Evolutionary conservation across 2,329 filamentous ascomycete genomes (phyloP).

Genomic region (Corynespora cassiicola): DNA sequence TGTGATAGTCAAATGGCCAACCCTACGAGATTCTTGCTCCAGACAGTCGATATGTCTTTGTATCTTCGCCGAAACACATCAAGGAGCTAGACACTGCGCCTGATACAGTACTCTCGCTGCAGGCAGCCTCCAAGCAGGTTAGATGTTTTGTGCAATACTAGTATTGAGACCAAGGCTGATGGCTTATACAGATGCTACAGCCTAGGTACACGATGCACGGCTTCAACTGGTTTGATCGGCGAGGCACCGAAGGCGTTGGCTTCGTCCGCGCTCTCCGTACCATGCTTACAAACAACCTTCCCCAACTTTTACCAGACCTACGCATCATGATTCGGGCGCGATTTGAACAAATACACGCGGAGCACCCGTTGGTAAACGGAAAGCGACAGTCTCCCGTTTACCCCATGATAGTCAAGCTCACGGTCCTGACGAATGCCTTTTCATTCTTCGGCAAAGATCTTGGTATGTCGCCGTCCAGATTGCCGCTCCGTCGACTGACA

Average conservation of each 20-base stretch:
- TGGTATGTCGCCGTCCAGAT: conserved; percentile 4
- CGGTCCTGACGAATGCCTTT: conserved; percentile 19
- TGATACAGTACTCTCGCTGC: conserved; percentile 19
- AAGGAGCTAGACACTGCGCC: conserved; percentile 22
- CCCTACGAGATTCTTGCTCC: conserved; percentile 20
- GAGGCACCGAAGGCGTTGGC: conserved; percentile 23
- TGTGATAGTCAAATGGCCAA: conserved; percentile 10
- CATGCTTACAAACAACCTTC: conserved; percentile 15
- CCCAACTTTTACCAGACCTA: conserved; percentile 4
- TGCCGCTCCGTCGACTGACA: not conserved
- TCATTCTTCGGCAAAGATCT: conserved; percentile 24
- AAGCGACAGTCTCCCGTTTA: conserved; percentile 5
- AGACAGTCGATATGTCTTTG: conserved; percentile 20
- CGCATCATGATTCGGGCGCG: conserved; percentile 3
- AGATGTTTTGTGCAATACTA: conserved; percentile 1
- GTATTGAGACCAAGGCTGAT: not conserved
- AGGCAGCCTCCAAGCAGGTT: conserved; percentile 23
- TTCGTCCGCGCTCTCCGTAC: conserved; percentile 20
- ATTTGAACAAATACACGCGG: conserved; percentile 15
- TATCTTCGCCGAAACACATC: conserved; percentile 16
- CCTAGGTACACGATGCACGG: conserved; percentile 31
- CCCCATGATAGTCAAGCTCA: conserved; percentile 18
- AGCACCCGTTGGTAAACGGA: conserved; percentile 7
- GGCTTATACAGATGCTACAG: conserved; percentile 18
- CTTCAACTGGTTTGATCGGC: conserved; percentile 31